Percentiles rank a stretch among this genome's conserved stretches.
These are phyloP conservation scores for Aureobasidium sp. DNA, from an alignment of 2,329 filamentous ascomycete species.

Conservation along the genomic window DNA sequence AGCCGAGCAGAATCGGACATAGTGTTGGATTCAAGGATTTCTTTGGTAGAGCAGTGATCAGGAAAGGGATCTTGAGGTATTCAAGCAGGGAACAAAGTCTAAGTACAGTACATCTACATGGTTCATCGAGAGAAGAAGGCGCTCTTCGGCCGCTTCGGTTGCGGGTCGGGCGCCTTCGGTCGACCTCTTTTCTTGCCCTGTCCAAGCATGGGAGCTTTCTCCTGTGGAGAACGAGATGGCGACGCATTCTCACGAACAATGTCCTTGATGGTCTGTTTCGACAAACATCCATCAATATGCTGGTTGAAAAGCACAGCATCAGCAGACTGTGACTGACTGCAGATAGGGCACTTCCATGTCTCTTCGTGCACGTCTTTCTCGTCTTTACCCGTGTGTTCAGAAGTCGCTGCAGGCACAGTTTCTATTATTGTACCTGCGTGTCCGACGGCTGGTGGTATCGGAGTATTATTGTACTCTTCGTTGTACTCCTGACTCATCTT, in stretches of 20 bases:
- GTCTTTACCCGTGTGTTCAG: conserved; percentile 17
- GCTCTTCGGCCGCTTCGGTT: conserved; percentile 30
- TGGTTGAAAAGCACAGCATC: conserved; percentile 86
- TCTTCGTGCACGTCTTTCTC: conserved; percentile 39
- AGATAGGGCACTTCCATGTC: conserved; percentile 91
- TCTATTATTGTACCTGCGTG: conserved; percentile 24
- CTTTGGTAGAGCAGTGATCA: neutral
- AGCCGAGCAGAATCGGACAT: conserved; percentile 1
- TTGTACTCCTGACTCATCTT: conserved; percentile 58
- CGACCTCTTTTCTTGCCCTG: conserved; percentile 32
- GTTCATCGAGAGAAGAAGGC: conserved; percentile 30
- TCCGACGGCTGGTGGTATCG: neutral
- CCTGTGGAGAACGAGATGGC: conserved; percentile 22
- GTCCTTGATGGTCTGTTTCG: conserved; percentile 85
- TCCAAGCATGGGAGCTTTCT: conserved; percentile 20
- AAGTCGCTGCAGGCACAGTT: conserved; percentile 23
- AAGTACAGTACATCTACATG: neutral
- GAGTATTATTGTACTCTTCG: conserved; percentile 42
- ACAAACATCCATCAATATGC: conserved; percentile 94
- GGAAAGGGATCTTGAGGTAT: neutral
- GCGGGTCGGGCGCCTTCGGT: conserved; percentile 21
- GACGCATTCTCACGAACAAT: conserved; percentile 65
- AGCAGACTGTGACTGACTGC: conserved; percentile 76
- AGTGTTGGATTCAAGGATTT: neutral
- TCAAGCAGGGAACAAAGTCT: neutral